Percentiles rank a stretch among this genome's conserved stretches.
phyloP scores from a whole-genome alignment of 2,329 filamentous ascomycete species.

The Parastagonospora nodorum region DNA sequence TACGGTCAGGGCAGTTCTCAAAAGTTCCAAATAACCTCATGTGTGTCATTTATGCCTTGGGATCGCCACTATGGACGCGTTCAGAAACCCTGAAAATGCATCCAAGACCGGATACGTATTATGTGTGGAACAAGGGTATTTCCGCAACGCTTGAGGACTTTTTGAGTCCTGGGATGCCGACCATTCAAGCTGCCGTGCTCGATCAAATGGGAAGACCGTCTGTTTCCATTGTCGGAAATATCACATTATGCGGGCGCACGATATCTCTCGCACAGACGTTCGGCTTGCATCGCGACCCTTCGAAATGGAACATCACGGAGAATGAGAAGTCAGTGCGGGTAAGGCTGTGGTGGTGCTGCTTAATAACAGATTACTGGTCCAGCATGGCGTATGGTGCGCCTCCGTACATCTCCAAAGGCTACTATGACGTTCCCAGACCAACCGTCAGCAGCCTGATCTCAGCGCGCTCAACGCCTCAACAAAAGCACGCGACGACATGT shows the following conservation, averaged over 20 bases:
- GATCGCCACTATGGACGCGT: constrained; percentile 44
- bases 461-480: constrained; percentile 42
- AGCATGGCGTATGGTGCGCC: constrained; percentile 62
- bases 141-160: constrained; percentile 51
- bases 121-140: constrained; percentile 51
- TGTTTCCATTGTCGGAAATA: constrained; percentile 52
- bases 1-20: constrained; percentile 42
- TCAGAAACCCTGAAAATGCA: constrained; percentile 44
- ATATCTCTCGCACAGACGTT: constrained; percentile 61
- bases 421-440: constrained; percentile 62
- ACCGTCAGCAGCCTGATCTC: constrained; percentile 50
- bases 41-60: constrained; percentile 48
- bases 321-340: constrained; percentile 59
- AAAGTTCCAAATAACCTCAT: constrained; percentile 44
- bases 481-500: constrained; percentile 55
- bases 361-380: constrained; percentile 63
- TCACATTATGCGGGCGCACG: constrained; percentile 59
- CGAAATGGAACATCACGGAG: constrained; percentile 57
- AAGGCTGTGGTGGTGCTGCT: constrained; percentile 62
- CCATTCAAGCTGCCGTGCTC: constrained; percentile 46
- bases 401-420: constrained; percentile 57
- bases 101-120: constrained; percentile 45
- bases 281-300: constrained; percentile 61
- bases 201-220: constrained; percentile 51
- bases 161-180: constrained; percentile 47